Evolutionary conservation across 2,329 filamentous ascomycete species (phyloP).

Genomic region (Gaeumannomyces sp.): DNA sequence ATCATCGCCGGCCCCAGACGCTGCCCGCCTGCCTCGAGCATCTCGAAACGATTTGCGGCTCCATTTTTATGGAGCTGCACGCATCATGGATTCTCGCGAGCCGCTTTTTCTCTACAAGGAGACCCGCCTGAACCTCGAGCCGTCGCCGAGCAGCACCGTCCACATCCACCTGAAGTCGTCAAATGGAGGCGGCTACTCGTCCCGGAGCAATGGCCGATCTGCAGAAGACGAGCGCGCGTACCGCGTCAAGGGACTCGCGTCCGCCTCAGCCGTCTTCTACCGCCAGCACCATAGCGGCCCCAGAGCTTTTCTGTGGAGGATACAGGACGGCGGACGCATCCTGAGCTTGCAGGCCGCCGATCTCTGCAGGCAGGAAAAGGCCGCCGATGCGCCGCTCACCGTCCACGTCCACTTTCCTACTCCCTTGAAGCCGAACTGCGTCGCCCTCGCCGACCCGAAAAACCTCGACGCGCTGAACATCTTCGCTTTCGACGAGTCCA

Average conservation of each 20-base stretch:
- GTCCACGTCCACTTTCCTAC: conserved; percentile 73
- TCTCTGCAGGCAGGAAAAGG: conserved; percentile 61
- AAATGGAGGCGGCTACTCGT: conserved; percentile 24
- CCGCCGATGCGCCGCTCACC: conserved; percentile 65
- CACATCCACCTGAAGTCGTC: conserved; percentile 60
- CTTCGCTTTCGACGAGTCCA: conserved; percentile 73
- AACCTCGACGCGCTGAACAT: conserved; percentile 73
- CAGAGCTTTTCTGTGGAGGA: conserved; percentile 83
- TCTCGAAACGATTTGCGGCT: background rate
- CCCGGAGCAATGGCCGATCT: conserved; percentile 30
- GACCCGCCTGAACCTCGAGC: conserved; percentile 77
- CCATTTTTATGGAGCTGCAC: conserved; percentile 44
- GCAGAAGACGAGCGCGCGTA: conserved; percentile 68
- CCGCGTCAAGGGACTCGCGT: conserved; percentile 65
- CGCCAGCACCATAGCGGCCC: conserved; percentile 70
- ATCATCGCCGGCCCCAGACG: background rate
- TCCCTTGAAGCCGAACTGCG: conserved; percentile 66
- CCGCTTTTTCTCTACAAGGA: conserved; percentile 74
- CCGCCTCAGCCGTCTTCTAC: conserved; percentile 77
- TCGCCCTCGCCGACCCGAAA: conserved; percentile 74
- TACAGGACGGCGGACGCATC: conserved; percentile 71
- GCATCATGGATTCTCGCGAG: conserved; percentile 59
- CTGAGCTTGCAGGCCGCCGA: conserved; percentile 82
- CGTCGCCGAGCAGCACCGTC: conserved; percentile 62
- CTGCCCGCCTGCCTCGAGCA: background rate